Conservation (phyloP, 306 rosid genomes). For the Fragaria vesca region DNA sequence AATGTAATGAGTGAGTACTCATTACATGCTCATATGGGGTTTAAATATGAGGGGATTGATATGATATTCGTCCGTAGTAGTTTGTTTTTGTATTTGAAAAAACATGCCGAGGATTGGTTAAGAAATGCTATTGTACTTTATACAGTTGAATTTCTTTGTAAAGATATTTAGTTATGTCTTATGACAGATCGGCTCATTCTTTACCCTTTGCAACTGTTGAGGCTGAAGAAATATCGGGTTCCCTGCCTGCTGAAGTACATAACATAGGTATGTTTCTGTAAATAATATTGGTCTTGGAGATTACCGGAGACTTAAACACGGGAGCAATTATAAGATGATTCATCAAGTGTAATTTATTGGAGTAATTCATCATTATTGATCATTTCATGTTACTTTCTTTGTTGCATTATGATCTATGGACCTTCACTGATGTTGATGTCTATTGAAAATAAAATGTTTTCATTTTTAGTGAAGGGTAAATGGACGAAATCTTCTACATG, state of each 20-base stretch:
- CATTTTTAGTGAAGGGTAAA: constrained; percentile 86
- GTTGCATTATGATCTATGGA: neutral
- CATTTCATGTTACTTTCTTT: neutral
- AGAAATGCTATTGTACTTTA: neutral
- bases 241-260: constrained; percentile 82
- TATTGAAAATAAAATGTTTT: constrained; percentile 14
- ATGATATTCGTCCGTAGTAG: neutral
- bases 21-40: neutral
- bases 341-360: neutral
- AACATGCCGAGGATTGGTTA: neutral
- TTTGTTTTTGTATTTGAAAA: neutral
- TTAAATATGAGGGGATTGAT: neutral
- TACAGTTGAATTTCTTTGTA: neutral
- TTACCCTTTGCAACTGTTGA: constrained; percentile 66
- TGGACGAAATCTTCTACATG: constrained; percentile 64
- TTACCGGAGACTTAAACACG: neutral
- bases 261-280: constrained; percentile 62
- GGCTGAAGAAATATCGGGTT: constrained; percentile 75
- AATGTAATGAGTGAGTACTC: neutral
- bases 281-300: constrained; percentile 2
- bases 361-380: neutral
- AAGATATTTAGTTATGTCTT: neutral
- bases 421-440: neutral
- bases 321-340: constrained; percentile 2
- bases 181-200: constrained; percentile 58